Percentiles rank a stretch among this genome's conserved stretches.
Evolutionary conservation across 768 basidiomycete genomes (phyloP).

Genomic region (Amanita pseudoporphyria): DNA sequence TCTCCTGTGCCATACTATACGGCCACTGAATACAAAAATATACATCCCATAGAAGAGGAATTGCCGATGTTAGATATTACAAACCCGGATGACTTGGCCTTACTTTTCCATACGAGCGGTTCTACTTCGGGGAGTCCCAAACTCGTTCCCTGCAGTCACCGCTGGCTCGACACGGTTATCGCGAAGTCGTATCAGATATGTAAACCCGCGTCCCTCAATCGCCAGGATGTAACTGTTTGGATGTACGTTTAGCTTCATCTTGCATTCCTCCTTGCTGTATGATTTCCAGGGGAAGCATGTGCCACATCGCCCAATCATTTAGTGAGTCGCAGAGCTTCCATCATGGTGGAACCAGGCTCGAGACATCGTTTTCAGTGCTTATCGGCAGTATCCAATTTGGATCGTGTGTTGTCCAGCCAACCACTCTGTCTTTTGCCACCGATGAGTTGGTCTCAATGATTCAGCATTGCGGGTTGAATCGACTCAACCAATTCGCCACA

Average conservation of each 20-base stretch:
- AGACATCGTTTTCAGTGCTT: conserved; percentile 40
- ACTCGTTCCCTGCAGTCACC: conserved; percentile 61
- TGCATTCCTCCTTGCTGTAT: conserved; percentile 18
- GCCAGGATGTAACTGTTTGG: conserved; percentile 62
- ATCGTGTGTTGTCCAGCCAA: conserved; percentile 64
- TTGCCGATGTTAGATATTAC: conserved; percentile 34
- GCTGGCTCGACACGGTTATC: conserved; percentile 54
- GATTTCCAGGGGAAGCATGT: conserved; percentile 67
- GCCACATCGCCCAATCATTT: conserved; percentile 70
- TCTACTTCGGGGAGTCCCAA: conserved; percentile 81
- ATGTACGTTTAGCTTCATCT: conserved; percentile 42
- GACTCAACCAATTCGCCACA: conserved; percentile 65
- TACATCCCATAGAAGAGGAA: conserved; percentile 25
- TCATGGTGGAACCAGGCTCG: conserved; percentile 9
- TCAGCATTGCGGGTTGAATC: conserved; percentile 54
- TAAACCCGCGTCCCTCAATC: conserved; percentile 35
- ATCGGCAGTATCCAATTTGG: conserved; percentile 66
- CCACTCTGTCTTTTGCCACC: conserved; percentile 51
- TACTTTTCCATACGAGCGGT: conserved; percentile 76
- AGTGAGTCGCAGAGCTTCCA: conserved; percentile 34
- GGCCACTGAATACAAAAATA: conserved; percentile 29
- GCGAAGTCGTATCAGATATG: conserved; percentile 49
- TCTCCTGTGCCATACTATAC: conserved; percentile 43
- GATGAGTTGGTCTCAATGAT: conserved; percentile 70
- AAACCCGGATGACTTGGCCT: conserved; percentile 35